Base-by-base conservation (phyloP, 108 stramenopile genomes). In the Fragilaria crotonensis region DNA sequence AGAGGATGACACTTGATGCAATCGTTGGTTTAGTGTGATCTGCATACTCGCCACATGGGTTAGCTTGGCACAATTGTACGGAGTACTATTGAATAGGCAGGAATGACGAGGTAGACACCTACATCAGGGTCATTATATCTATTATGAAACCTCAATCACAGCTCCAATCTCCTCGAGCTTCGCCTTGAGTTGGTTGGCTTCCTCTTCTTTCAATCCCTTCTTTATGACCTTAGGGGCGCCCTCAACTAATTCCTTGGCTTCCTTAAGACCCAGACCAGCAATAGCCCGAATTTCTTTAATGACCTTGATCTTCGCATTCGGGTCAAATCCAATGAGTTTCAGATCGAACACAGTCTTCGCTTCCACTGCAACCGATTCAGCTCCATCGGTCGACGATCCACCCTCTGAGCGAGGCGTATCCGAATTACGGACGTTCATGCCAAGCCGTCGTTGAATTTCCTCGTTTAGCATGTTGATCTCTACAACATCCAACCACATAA, bases 181-280 rank as follows among this genome's bases (percentile, higher is more conserved):
- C 5, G 69, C 71, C 64, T 91, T 89, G 47, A 92, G 55, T 63
- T 89, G 84, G 44, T 95, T 86, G 0, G 94, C 94, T 57, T 87
- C 80, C 63, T 95, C 90, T 48, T 70, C 76, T 51, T 75, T 86
- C 29, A 92, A 62, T 33, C 66, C 84, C 68, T 95, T 91, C 61
- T 81, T 84, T 1, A 90, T 29, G 4, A 75, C 71, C 33, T 80
- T 76, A 2, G 95, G 95, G 19, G 71, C 83, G 30, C 79, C 76
- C 70, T 96, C 95, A 9, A 96, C 95, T 31, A 93, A 25, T 59
- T 91, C 95, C 70, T 96, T 96, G 64, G 95, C 93, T 73, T 96
- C 95, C 68, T 96, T 95, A 58, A 96, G 63, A 9, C 95, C 95
- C 44, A 96, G 63, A 48, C 83, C 84, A 20, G 95, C 77, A 54